Base-by-base conservation (phyloP, 768 basidiomycete species). In the Mycena olivaceomarginata region DNA sequence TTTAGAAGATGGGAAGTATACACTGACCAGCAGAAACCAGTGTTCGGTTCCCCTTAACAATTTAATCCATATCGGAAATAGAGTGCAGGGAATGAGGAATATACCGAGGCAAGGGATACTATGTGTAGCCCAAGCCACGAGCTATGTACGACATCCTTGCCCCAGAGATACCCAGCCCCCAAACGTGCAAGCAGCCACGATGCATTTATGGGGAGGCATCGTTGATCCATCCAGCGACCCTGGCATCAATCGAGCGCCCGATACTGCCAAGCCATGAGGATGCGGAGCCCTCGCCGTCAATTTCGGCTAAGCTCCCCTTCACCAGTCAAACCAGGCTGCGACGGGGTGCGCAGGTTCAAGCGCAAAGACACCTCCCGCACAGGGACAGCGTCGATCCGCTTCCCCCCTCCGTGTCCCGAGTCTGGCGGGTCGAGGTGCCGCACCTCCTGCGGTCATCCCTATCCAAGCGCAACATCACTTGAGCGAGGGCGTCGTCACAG, bases 181-280 rank as follows among this genome's bases (percentile, higher is more conserved):
- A 63, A 63, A 63, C 62, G 13, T 63, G 40, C 62, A 63, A 63
- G 62, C 31, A 63, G 39, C 62, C 62, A 63, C 62, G 25, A 57
- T 57, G 37, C 56, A 57, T 57, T 22, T 25, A n/a, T 57, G 25
- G 56, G 25, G 25, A 57, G 25, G 56, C n/a, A 11, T 57, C 10
- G 56, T 25, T 57, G 56, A 57, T 57, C 22, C 22, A 57, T n/a
- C n/a, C 56, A 57, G 56, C 56, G 25, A 57, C 25, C 56, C 20
- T 63, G 62, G 22, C 37, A 63, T 63, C 37, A 37, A 63, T 63
- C 62, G 62, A 63, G 62, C 62, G 31, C 37, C 62, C 25, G 62
- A 63, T 63, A 63, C 62, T 63, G 62, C 62, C 39, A 63, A 63
- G 62, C 62, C 62, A 63, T 40, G 62, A 31, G n/a, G 22, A n/a